A percentile compares a stretch with the other conserved stretches of the same genome.
Evolutionary conservation across 2,329 filamentous ascomycete species (phyloP).

Genomic region (Aureobasidium sp.): DNA sequence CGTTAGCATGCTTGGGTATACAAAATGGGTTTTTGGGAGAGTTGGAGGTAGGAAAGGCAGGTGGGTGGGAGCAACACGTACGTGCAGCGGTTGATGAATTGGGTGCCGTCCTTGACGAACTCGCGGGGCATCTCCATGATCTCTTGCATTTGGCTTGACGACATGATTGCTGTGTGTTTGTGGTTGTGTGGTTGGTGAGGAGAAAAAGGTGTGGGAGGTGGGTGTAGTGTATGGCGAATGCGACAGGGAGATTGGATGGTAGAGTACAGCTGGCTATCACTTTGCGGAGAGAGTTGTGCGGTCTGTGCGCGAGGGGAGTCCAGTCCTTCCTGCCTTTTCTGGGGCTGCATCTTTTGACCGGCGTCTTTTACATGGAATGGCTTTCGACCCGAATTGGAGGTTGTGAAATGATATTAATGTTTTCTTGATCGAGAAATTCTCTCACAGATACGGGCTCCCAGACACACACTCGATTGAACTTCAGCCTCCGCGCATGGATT

Average conservation of each 20-base stretch:
- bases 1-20: not conserved
- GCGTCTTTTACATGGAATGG: not conserved
- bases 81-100: slow-evolving; percentile 43
- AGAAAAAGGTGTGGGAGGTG: no score
- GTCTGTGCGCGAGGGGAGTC: not conserved
- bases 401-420: no score
- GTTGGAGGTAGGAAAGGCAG: no score
- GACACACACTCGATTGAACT: not conserved
- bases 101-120: slow-evolving; percentile 36
- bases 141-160: slow-evolving; percentile 11
- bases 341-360: not conserved
- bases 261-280: slow-evolving; percentile 1
- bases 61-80: no score
- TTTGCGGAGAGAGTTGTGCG: not conserved
- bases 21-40: no score
- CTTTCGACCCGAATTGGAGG: no score
- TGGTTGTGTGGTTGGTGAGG: not conserved
- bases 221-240: not conserved
- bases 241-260: not conserved
- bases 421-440: no score
- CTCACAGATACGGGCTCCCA: no score
- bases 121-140: slow-evolving; percentile 11
- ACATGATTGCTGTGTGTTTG: not conserved
- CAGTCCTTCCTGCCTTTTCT: not conserved
- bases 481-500: not conserved